Percentiles rank a stretch among this genome's conserved stretches.
These are phyloP conservation scores for Gnomoniopsis smithogilvyi DNA, from an alignment of 2,329 filamentous ascomycete genomes.

Conservation along the genomic window DNA sequence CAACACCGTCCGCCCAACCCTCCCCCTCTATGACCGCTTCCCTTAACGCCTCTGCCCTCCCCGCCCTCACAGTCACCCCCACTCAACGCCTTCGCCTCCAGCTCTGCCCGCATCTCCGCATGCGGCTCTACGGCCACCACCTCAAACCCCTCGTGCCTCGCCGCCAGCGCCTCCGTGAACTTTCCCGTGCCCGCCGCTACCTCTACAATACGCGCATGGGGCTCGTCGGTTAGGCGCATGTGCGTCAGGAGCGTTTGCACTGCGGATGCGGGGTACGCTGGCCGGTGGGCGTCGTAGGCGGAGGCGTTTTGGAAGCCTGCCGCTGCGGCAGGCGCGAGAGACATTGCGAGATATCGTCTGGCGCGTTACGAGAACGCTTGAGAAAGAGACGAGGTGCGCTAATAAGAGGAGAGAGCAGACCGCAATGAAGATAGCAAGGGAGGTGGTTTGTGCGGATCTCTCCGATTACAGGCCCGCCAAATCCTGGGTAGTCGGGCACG, in stretches of 20 bases:
- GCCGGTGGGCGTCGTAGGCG: conserved; percentile 65
- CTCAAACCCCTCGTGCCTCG: conserved; percentile 51
- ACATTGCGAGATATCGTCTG: conserved; percentile 6
- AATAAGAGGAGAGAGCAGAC: too few species aligned
- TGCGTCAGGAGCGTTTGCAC: conserved; percentile 55
- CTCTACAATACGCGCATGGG: conserved; percentile 37
- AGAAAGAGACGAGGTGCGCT: background rate
- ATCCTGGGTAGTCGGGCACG: too few species aligned
- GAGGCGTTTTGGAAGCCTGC: conserved; percentile 64
- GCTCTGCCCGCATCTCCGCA: conserved; percentile 59
- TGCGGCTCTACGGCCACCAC: conserved; percentile 60
- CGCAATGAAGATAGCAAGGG: too few species aligned
- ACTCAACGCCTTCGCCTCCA: conserved; percentile 54
- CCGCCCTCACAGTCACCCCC: conserved; percentile 54
- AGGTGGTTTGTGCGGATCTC: too few species aligned
- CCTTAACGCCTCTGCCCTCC: conserved; percentile 53
- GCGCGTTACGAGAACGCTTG: too few species aligned
- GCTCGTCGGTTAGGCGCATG: conserved; percentile 46
- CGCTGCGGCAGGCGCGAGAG: conserved; percentile 29
- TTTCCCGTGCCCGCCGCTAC: conserved; percentile 32
- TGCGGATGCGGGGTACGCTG: conserved; percentile 59
- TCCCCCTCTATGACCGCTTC: conserved; percentile 38
- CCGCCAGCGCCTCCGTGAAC: conserved; percentile 43
- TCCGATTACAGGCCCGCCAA: too few species aligned
- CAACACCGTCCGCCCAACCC: conserved; percentile 61